Evolutionary conservation across 306 rosid genomes (phyloP), one percentile per base, ranked within the genome.

Genomic region (Dalbergia cochinchinensis): DNA sequence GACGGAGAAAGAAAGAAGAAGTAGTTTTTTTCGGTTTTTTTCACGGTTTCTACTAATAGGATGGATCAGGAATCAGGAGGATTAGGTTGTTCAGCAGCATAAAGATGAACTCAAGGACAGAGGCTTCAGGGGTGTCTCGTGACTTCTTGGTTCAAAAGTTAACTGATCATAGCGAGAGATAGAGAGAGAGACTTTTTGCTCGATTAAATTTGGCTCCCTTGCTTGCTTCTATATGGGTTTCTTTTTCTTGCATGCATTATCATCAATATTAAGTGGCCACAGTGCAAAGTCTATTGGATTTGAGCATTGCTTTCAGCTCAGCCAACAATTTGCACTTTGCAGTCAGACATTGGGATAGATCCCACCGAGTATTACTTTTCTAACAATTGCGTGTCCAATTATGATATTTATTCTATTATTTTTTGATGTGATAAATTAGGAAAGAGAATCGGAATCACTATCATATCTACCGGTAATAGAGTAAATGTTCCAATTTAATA

Each of bases 101-200:
- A 94, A 91, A 92, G 94, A 89, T 76, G 92, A 84, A 89, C 86
- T 90, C 89, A 81, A 77, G 85, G 87, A 88, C 78, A 82, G 81
- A 87, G 85, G 84, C 55, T 76, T 87, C 97, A 92, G 88, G 90
- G 92, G 77, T 58, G 86, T 62, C 97, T 81, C 97, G 97, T 94
- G 98, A 92, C 58, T 86, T 78, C 92, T 84, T 72, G 89, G 92
- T 86, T 88, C 81, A 87, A 92, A 94, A 87, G 94, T 80, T 3
- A 51, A 85, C 64, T 77, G 14, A 33, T 58, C 13, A 59, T 33
- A 70, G 71, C 57, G 39, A 79, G 77, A 71, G 79, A 82, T 4
- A 54, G 47, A 19, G 16, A 74, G 65, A n/a, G 18, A 59, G 76
- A 11, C 74, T 79, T 82, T 83, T 78, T 77, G 74, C 63, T 74